phyloP scores from a whole-genome alignment of 2,329 filamentous ascomycete species.

The Tolypocladium album region DNA sequence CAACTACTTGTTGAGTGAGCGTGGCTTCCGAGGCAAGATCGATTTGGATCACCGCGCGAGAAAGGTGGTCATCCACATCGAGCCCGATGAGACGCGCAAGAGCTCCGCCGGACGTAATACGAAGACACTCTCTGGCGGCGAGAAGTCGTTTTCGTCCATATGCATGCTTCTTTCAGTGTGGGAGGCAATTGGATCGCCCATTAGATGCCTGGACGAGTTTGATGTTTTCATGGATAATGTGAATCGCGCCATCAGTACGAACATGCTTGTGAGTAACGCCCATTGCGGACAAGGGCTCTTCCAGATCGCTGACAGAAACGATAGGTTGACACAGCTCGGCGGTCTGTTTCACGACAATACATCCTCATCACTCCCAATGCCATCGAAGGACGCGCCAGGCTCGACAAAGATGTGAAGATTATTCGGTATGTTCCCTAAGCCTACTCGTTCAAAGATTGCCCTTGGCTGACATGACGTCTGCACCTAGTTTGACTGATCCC shows the following conservation, averaged over 20 bases:
- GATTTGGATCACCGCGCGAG: conserved; percentile 67
- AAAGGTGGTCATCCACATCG: conserved; percentile 66
- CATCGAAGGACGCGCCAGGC: conserved; percentile 48
- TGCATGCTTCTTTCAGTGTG: conserved; percentile 87
- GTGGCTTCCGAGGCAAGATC: conserved; percentile 76
- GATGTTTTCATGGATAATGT: conserved; percentile 99
- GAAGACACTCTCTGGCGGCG: conserved; percentile 87
- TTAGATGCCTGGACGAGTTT: conserved; percentile 93
- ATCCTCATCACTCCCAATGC: conserved; percentile 93
- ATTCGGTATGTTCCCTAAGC: conserved; percentile 45
- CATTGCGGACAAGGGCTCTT: not conserved
- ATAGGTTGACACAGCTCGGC: conserved; percentile 74
- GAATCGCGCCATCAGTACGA: conserved; percentile 85
- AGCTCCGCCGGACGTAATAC: conserved; percentile 67
- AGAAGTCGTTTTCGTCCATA: conserved; percentile 96
- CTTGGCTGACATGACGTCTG: conserved; percentile 12
- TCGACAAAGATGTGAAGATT: conserved; percentile 64
- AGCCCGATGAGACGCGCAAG: conserved; percentile 58
- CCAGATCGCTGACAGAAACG: not conserved
- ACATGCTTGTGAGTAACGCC: conserved; percentile 64
- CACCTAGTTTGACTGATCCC: conserved; percentile 44
- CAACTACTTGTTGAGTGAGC: conserved; percentile 77
- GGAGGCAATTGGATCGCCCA: conserved; percentile 95
- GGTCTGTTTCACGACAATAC: conserved; percentile 84
- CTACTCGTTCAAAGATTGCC: not conserved